Evolutionary conservation across 768 basidiomycete species (phyloP).

Genomic region (Hortiboletus campestris): DNA sequence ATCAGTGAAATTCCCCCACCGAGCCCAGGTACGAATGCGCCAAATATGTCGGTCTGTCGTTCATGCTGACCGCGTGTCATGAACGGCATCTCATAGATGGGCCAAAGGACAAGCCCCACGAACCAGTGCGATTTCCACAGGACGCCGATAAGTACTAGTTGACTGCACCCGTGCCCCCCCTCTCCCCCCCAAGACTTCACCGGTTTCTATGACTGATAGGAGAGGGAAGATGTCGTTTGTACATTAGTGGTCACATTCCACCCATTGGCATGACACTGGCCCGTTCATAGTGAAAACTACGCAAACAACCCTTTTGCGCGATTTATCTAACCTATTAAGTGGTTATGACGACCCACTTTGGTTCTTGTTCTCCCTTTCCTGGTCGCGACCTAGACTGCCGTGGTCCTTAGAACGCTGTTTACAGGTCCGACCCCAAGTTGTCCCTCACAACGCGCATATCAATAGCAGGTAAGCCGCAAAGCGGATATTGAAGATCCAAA

Average conservation of each 20-base stretch:
- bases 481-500: slow-evolving; percentile 16
- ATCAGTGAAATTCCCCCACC: slow-evolving; percentile 1
- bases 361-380: slow-evolving; percentile 7
- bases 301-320: slow-evolving; percentile 10
- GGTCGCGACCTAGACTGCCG: slow-evolving; percentile 3
- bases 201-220: neutral
- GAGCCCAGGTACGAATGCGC: slow-evolving; percentile 9
- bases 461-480: slow-evolving; percentile 19
- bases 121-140: neutral
- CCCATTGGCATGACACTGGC: neutral
- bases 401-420: slow-evolving; percentile 1
- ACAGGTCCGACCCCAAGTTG: neutral
- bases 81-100: neutral
- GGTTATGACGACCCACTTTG: slow-evolving; percentile 13
- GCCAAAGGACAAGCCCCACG: neutral
- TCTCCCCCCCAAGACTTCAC: neutral
- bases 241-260: slow-evolving; percentile 6
- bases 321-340: slow-evolving; percentile 11
- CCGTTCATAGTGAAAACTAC: slow-evolving; percentile 12
- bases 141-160: neutral
- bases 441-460: slow-evolving; percentile 8
- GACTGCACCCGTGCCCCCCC: neutral
- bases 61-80: slow-evolving; percentile 2
- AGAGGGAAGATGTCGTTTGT: neutral
- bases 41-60: slow-evolving; percentile 6